Percentiles rank a stretch among this genome's conserved stretches.
Evolutionary conservation across 257 asterid species (phyloP).

Genomic region (Rehmannia glutinosa): DNA sequence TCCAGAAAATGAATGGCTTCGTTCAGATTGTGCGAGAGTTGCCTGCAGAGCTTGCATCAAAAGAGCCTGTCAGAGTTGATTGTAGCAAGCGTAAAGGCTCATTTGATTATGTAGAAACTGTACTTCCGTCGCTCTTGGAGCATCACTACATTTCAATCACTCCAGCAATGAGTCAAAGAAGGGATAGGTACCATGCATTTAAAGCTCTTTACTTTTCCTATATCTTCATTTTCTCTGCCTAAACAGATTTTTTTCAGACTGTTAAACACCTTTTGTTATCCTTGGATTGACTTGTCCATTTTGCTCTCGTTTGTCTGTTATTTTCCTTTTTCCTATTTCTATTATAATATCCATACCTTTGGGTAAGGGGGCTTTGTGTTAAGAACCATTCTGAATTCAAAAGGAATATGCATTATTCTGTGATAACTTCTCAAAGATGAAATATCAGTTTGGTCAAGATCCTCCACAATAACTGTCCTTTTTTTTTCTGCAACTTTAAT

Average conservation of each 20-base stretch:
- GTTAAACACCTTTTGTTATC: background rate
- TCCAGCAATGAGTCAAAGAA: slow-evolving; percentile 96
- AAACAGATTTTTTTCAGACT: background rate
- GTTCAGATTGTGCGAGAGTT: slow-evolving; percentile 70
- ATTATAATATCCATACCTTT: background rate
- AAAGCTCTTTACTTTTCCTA: background rate
- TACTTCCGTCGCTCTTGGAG: slow-evolving; percentile 81
- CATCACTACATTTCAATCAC: slow-evolving; percentile 83
- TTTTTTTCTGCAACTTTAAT: no score
- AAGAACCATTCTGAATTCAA: background rate
- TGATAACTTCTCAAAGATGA: no score
- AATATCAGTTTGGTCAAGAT: no score
- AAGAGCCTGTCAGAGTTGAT: slow-evolving; percentile 89
- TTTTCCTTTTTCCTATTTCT: background rate
- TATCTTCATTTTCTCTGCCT: background rate
- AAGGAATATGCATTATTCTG: background rate
- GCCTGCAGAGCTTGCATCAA: slow-evolving; percentile 76
- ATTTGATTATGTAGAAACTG: slow-evolving; percentile 80
- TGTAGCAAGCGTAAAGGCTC: slow-evolving; percentile 95
- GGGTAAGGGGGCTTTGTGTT: background rate
- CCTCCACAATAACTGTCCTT: no score
- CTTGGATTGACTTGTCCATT: background rate
- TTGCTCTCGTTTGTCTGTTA: background rate
- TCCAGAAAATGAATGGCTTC: slow-evolving; percentile 73
- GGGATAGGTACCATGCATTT: slow-evolving; percentile 71